These are phyloP conservation scores for Telfairia occidentalis DNA, from an alignment of 331 rosid species.

Conservation along the genomic window DNA sequence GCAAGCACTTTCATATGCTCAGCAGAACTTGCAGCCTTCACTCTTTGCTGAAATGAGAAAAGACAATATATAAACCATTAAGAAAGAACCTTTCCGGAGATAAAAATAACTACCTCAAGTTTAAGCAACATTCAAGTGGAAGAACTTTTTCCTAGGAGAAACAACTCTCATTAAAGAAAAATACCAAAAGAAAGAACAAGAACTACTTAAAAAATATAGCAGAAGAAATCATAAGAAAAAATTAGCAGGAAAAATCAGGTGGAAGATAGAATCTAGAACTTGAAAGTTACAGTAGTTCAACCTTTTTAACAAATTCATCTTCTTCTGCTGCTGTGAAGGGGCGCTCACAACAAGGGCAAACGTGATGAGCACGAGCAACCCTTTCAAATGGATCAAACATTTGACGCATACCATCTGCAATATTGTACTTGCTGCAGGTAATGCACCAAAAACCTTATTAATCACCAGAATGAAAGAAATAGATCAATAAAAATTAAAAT, in stretches of 20 bases:
- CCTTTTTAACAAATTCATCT: slow-evolving; percentile 91
- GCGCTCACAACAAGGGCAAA: slow-evolving; percentile 96
- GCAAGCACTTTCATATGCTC: slow-evolving; percentile 71
- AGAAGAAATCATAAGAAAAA: background rate
- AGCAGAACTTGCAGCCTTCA: slow-evolving; percentile 67
- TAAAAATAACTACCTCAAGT: background rate
- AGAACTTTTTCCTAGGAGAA: background rate
- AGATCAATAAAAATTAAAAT: background rate
- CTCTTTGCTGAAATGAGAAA: slow-evolving; percentile 64
- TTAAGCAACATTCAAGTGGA: background rate
- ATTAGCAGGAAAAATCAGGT: background rate
- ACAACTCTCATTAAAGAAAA: background rate
- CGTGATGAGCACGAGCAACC: slow-evolving; percentile 86
- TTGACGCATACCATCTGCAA: slow-evolving; percentile 88
- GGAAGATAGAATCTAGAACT: background rate
- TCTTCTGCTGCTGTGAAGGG: slow-evolving; percentile 82
- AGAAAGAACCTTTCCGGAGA: background rate
- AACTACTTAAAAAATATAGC: background rate
- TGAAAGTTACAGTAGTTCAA: slow-evolving; percentile 21
- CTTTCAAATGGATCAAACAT: slow-evolving; percentile 96
- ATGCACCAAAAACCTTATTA: slow-evolving; percentile 25
- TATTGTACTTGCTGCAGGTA: slow-evolving; percentile 66
- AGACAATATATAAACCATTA: slow-evolving; percentile 17
- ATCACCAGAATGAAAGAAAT: slow-evolving; percentile 13
- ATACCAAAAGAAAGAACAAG: background rate